These are phyloP conservation scores for Globisporangium carolinianum DNA, from an alignment of 352 stramenopile species.

Conservation along the genomic window DNA sequence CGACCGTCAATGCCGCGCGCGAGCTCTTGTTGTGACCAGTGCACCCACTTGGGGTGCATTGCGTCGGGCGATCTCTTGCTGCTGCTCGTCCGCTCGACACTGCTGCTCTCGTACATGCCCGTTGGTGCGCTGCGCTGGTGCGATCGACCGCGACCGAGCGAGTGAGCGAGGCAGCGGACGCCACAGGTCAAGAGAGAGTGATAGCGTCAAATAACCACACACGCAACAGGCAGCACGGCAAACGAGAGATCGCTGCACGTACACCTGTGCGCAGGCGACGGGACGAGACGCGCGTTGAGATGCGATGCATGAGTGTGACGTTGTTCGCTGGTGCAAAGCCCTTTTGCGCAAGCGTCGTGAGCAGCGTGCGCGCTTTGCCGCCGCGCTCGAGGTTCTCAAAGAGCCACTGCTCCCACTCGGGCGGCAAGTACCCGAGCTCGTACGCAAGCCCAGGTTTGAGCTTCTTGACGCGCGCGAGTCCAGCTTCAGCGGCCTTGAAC, in stretches of 20 bases:
- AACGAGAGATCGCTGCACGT: slow-evolving; percentile 4
- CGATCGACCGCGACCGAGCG: slow-evolving; percentile 3
- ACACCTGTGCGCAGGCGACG: slow-evolving; percentile 36
- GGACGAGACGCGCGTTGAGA: slow-evolving; percentile 48
- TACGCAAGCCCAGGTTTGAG: slow-evolving; percentile 56
- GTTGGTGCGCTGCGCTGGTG: slow-evolving; percentile 29
- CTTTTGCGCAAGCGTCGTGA: slow-evolving; percentile 48
- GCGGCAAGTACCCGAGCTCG: slow-evolving; percentile 39
- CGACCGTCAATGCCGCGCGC: slow-evolving; percentile 47
- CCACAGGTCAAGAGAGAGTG: neutral
- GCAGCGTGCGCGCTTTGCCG: slow-evolving; percentile 34
- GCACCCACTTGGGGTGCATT: slow-evolving; percentile 53
- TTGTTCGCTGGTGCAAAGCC: slow-evolving; percentile 54
- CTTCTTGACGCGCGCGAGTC: slow-evolving; percentile 42
- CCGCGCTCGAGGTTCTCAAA: slow-evolving; percentile 58
- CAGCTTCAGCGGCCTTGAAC: slow-evolving; percentile 55
- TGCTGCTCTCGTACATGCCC: slow-evolving; percentile 28
- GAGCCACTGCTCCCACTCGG: slow-evolving; percentile 49
- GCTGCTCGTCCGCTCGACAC: slow-evolving; percentile 4
- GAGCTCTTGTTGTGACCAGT: slow-evolving; percentile 61
- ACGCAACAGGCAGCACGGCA: neutral
- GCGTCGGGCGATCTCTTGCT: slow-evolving; percentile 10
- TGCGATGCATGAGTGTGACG: slow-evolving; percentile 48
- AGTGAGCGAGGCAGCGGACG: neutral
- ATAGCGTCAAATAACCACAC: neutral